Base-by-base conservation (phyloP, 345 rosid species). In the Hypericum perforatum region DNA sequence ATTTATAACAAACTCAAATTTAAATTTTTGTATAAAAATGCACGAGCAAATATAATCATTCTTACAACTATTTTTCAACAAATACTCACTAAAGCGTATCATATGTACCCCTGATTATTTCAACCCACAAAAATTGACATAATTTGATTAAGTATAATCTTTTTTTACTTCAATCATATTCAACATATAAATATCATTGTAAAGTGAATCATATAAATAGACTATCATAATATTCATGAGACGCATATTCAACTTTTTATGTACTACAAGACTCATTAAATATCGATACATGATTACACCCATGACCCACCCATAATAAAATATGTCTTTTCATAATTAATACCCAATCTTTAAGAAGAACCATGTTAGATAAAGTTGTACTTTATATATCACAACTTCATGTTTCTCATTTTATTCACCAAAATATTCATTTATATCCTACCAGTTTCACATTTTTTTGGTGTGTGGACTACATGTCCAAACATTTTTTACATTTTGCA, bases 281-380 rank as follows among this genome's bases (percentile, higher is more conserved):
- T 13, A 54, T 54, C 58, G 0, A 54, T 39, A 41, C 10, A 9
- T 56, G 14, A 32, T 56, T 56, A 41, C 60, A 56, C 45, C 41
- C 16, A 56, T n/a, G n/a, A n/a, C n/a, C n/a, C n/a, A n/a, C n/a
- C 9, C 11, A 56, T 37, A 7, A 8, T 40, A 44, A 29, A 55
- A 16, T 56, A 56, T 32, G 29, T 56, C n/a, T n/a, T n/a, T n/a
- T n/a, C n/a, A n/a, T 32, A 56, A 45, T 56, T 41, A 22, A 56
- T 56, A 32, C 22, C n/a, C 5, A 22, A 41, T 56, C 14, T 56
- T 7, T 3, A 11, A 11, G 43, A 46, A 7, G 8, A 46, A 46
- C 6, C 50, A 7, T 8, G 50, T 8, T 8, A 6, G 7, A 46
- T 7, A n/a, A 46, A 46, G 50, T 8, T 6, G 9, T 6, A 8